A percentile compares a stretch with the other conserved stretches of the same genome.
These are phyloP conservation scores for Durusdinium trenchii DNA, from an alignment of 73 alveolate species.

Conservation along the genomic window DNA sequence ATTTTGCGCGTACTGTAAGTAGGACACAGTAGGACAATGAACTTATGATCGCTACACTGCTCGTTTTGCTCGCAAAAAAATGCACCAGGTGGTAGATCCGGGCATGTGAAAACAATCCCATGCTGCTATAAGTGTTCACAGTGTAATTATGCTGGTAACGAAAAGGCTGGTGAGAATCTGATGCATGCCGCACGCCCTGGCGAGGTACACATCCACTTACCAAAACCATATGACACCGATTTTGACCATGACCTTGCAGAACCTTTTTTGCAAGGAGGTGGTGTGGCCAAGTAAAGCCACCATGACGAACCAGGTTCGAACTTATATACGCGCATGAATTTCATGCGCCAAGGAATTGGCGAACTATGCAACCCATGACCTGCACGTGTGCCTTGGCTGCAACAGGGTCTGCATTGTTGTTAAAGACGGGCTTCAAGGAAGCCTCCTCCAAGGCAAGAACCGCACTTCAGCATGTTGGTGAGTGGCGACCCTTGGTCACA, in stretches of 20 bases:
- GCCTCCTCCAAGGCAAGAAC: slow-evolving; percentile 54
- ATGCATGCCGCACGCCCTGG: too few species aligned
- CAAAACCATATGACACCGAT: neutral
- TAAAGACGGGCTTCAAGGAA: neutral
- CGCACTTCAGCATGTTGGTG: slow-evolving; percentile 83
- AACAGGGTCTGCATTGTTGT: neutral
- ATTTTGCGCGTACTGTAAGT: too few species aligned
- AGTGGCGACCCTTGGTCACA: slow-evolving; percentile 47
- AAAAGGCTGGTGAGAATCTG: too few species aligned
- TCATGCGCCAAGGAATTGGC: slow-evolving; percentile 23
- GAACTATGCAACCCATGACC: slow-evolving; percentile 79
- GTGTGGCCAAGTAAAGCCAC: neutral
- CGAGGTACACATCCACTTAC: neutral
- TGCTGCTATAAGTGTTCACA: too few species aligned
- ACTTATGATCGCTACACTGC: too few species aligned
- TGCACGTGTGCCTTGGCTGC: slow-evolving; percentile 52
- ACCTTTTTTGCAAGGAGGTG: neutral
- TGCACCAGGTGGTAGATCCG: too few species aligned
- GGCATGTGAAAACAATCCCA: too few species aligned
- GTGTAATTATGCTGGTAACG: too few species aligned
- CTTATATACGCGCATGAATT: neutral
- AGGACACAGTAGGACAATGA: too few species aligned
- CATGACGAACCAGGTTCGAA: neutral
- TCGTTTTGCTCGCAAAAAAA: too few species aligned
- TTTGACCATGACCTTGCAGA: slow-evolving; percentile 8